A percentile compares a stretch with the other conserved stretches of the same genome.
phyloP scores from a whole-genome alignment of 2,329 filamentous ascomycete genomes.

The Colletotrichum viniferum region DNA sequence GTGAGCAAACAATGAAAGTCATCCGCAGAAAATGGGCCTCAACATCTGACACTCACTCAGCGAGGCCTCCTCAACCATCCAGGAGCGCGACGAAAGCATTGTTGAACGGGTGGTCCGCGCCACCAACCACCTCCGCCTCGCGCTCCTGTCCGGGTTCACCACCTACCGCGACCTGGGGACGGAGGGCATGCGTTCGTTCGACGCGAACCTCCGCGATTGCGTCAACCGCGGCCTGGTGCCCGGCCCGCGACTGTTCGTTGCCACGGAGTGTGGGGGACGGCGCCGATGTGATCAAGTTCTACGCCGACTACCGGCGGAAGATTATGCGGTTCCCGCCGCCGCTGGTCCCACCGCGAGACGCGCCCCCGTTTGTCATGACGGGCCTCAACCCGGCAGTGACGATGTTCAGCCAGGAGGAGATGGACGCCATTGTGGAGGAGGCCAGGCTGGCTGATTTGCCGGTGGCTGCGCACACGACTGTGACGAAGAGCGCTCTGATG shows the following conservation, averaged over 20 bases:
- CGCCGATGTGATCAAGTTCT: constrained; percentile 57
- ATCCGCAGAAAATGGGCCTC: no score
- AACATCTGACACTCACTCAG: neutral
- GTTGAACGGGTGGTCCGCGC: constrained; percentile 60
- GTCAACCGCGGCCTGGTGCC: constrained; percentile 58
- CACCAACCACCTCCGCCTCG: constrained; percentile 55
- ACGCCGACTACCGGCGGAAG: constrained; percentile 52
- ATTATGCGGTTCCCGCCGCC: constrained; percentile 45
- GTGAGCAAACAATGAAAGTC: constrained; percentile 26
- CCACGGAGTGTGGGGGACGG: constrained; percentile 54
- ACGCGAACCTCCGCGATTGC: constrained; percentile 55
- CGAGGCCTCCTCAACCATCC: constrained; percentile 33
- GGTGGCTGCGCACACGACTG: constrained; percentile 47
- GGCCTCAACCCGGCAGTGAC: constrained; percentile 46
- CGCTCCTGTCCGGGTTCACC: constrained; percentile 61
- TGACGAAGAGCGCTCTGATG: constrained; percentile 46
- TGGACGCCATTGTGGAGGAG: constrained; percentile 53
- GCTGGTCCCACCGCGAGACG: neutral
- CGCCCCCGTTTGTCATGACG: constrained; percentile 29
- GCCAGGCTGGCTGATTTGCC: constrained; percentile 43
- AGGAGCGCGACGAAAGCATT: constrained; percentile 63
- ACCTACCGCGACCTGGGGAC: constrained; percentile 62
- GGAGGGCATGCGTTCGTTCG: constrained; percentile 53
- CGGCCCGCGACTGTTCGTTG: constrained; percentile 60
- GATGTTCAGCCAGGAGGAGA: constrained; percentile 53